phyloP scores from a whole-genome alignment of 148 eudicot species.

The Camellia japonica region DNA sequence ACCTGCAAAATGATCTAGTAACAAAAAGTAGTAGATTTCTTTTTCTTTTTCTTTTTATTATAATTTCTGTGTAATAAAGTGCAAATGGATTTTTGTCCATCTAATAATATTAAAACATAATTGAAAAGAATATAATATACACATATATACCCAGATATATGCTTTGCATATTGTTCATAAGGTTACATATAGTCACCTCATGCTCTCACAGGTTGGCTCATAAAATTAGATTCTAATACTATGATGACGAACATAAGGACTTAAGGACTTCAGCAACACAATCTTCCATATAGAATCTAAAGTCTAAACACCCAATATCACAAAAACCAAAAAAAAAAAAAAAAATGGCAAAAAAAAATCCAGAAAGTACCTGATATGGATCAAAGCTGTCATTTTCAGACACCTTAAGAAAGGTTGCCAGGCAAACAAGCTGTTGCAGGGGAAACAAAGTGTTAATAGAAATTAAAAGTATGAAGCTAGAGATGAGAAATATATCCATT shows the following conservation, averaged over 20 bases:
- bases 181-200: background rate
- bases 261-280: background rate
- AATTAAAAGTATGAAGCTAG: conserved; percentile 11
- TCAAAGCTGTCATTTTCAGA: conserved; percentile 85
- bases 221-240: background rate
- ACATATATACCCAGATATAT: background rate
- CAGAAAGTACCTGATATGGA: conserved; percentile 75
- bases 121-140: background rate
- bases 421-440: conserved; percentile 77
- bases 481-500: background rate
- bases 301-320: background rate
- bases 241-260: background rate
- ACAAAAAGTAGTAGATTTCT: background rate
- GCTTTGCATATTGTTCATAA: background rate
- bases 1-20: too few species aligned
- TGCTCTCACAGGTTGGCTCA: background rate
- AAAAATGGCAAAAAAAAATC: background rate
- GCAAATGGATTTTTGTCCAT: background rate
- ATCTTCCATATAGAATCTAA: background rate
- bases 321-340: background rate
- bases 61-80: background rate
- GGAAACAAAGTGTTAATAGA: background rate
- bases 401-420: conserved; percentile 92
- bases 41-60: background rate
- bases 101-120: background rate